Evolutionary conservation across 352 stramenopile species (phyloP).

Genomic region (Poterioochromonas sp.): DNA sequence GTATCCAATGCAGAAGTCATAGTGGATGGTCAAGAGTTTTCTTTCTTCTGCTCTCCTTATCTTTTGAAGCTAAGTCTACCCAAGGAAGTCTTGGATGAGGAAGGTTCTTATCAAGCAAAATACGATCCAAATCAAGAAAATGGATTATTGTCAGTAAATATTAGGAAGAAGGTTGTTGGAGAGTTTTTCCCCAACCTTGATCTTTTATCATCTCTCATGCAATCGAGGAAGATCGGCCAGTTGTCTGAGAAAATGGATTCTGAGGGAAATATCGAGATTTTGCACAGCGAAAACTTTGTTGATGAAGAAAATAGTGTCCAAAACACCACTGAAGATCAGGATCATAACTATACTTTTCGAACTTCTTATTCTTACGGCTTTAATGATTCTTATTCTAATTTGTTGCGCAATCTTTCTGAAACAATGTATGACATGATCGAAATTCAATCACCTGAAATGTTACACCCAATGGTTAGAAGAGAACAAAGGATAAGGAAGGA

Average conservation of each 20-base stretch:
- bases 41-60: conserved; percentile 93
- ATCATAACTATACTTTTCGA: conserved; percentile 35
- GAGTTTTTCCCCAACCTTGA: conserved; percentile 52
- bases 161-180: conserved; percentile 59
- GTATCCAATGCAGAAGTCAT: conserved; percentile 53
- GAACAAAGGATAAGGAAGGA: neutral
- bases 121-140: conserved; percentile 58
- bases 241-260: conserved; percentile 32
- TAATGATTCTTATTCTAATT: conserved; percentile 76
- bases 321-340: conserved; percentile 6
- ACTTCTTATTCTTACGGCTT: conserved; percentile 73
- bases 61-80: conserved; percentile 74
- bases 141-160: conserved; percentile 76
- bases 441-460: conserved; percentile 71
- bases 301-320: conserved; percentile 35
- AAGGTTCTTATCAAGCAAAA: conserved; percentile 48
- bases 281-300: conserved; percentile 30
- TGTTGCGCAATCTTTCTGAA: conserved; percentile 80
- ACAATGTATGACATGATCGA: conserved; percentile 84
- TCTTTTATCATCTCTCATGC: conserved; percentile 49
- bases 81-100: conserved; percentile 66
- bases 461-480: no score
- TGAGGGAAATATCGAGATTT: conserved; percentile 37
- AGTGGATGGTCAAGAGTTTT: conserved; percentile 71
- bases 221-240: conserved; percentile 37